Evolutionary conservation across 208 protist species (phyloP).

Genomic region (Crithidia mellificae): DNA sequence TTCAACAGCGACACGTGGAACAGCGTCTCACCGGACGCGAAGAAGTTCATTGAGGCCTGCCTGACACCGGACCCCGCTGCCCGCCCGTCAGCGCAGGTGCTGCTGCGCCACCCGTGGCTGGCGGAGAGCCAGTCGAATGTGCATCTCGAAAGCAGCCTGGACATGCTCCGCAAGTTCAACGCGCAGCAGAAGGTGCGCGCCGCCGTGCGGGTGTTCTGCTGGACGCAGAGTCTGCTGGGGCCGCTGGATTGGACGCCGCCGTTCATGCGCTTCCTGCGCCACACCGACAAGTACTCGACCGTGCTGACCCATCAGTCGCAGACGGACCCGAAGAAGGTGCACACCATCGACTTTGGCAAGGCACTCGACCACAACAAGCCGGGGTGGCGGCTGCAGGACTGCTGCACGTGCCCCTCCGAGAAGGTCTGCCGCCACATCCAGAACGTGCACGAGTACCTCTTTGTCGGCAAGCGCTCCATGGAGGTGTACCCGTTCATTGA

Average conservation of each 20-base stretch:
- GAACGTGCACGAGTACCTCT: constrained; percentile 86
- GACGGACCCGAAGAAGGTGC: constrained; percentile 58
- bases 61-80: constrained; percentile 65
- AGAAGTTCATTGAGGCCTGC: constrained; percentile 66
- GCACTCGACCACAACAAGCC: constrained; percentile 47
- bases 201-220: constrained; percentile 68
- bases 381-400: constrained; percentile 68
- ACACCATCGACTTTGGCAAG: constrained; percentile 72
- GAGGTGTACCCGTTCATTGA: constrained; percentile 78
- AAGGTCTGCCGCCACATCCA: constrained; percentile 86
- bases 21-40: constrained; percentile 45
- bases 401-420: constrained; percentile 73
- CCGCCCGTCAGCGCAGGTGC: constrained; percentile 63
- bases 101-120: constrained; percentile 74
- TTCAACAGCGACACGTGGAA: constrained; percentile 62
- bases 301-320: constrained; percentile 70
- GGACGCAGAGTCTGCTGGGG: constrained; percentile 63
- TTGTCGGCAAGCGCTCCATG: constrained; percentile 69
- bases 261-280: constrained; percentile 82
- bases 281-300: constrained; percentile 72
- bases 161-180: constrained; percentile 55
- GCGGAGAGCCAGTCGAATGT: constrained; percentile 45
- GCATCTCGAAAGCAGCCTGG: constrained; percentile 54
- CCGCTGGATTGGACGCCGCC: constrained; percentile 62
- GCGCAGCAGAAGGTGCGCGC: constrained; percentile 68